Evolutionary conservation across 2,329 filamentous ascomycete species (phyloP), one percentile per base, ranked within the genome.

Genomic region (Fusarium algeriense): DNA sequence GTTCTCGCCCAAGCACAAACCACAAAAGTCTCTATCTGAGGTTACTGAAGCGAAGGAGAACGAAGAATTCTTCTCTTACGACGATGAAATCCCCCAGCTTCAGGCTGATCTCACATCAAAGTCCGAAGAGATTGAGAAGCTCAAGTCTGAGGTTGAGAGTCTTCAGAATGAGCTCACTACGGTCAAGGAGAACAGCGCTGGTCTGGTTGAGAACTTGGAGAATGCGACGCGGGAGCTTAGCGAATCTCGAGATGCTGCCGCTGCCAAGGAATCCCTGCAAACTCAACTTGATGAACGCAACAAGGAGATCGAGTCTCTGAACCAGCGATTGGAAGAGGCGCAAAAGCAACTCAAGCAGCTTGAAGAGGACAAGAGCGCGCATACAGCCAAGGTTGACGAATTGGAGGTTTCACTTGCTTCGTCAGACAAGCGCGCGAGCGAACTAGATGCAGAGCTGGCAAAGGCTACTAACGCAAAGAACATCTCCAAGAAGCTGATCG

Each of bases 51-150:
- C 66, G 10, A 77, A 77, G 69, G 73, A 78, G 6, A 83, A 80
- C 20, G 92, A 95, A 70, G 93, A 97, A 52, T 92, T 98, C 81
- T 98, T 98, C 81, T 97, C 94, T 0, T 97, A 94, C 75, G 95
- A 98, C 64, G 91, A 92, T 54, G 95, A 98, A 81, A 86, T 97
- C 17, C 92, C 93, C 6, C 89, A 93, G 58, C 83, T 97, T n/a
- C 92, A 97, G 76, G 86, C 88, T 2, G 92, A 96, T 73, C 80
- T 96, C 6, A 86, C 90, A 55, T 87, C 90, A 61, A 93, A 92
- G 75, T 84, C 91, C 14, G 87, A 89, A 44, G 91, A 95, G 79
- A 89, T 96, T 40, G 87, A 90, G 56, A 87, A 86, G 48, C 87
- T 98, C 17, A 91, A 91, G 72, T 81, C 84, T 6, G 90, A 96